Percentiles rank a stretch among this genome's conserved stretches.
Evolutionary conservation across 1,284 basidiomycete genomes (phyloP).

Genomic region (Trichosporon asahii): DNA sequence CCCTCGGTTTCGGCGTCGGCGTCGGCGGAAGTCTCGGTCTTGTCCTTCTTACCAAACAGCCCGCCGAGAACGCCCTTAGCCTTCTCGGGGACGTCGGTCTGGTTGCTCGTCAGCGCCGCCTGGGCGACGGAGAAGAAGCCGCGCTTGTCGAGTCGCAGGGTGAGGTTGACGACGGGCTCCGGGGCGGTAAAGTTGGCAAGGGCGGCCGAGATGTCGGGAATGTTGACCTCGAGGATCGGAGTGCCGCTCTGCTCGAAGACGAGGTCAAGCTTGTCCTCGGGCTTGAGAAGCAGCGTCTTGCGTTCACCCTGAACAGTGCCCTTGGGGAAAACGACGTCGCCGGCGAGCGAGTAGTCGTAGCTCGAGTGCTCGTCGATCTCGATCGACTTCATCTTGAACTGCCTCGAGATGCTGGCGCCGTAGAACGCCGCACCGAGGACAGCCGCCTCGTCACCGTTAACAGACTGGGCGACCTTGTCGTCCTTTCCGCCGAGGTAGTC

Average conservation of each 20-base stretch:
- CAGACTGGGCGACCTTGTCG: constrained; percentile 81
- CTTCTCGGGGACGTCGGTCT: constrained; percentile 59
- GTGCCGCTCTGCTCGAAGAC: constrained; percentile 61
- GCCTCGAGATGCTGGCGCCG: constrained; percentile 80
- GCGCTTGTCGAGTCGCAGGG: constrained; percentile 73
- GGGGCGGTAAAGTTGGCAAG: constrained; percentile 46
- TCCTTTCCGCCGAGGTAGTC: constrained; percentile 67
- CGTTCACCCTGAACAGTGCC: constrained; percentile 71
- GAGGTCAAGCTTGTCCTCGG: constrained; percentile 65
- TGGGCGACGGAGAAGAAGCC: constrained; percentile 71
- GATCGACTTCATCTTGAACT: constrained; percentile 95
- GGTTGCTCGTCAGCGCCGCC: constrained; percentile 63
- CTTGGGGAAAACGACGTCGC: constrained; percentile 63
- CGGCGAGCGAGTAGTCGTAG: constrained; percentile 56
- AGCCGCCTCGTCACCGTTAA: constrained; percentile 95
- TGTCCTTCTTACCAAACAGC: constrained; percentile 65
- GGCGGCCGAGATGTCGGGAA: constrained; percentile 37
- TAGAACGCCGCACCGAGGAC: constrained; percentile 92
- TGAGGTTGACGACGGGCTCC: constrained; percentile 66
- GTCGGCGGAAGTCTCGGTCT: constrained; percentile 43
- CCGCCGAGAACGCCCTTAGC: constrained; percentile 74
- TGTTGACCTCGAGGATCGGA: constrained; percentile 33
- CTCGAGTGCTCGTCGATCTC: constrained; percentile 70
- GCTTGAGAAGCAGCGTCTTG: constrained; percentile 61
- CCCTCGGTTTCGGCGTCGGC: constrained; percentile 48